phyloP scores from a whole-genome alignment of 2,329 filamentous ascomycete species.

The Paecilomyces variotii region DNA sequence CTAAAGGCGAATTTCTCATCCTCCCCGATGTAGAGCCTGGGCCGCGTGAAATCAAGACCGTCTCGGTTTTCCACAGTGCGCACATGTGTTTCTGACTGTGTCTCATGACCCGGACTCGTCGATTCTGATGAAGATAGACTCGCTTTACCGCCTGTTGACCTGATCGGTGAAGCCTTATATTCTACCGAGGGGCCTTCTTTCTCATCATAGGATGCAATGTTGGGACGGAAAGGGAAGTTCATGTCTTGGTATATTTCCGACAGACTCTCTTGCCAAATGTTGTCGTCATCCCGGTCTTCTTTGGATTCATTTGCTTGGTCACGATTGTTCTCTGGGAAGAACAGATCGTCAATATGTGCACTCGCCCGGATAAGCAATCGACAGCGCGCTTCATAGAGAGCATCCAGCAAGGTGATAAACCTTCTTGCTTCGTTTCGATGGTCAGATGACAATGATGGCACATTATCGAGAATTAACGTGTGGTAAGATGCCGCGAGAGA shows the following conservation, averaged over 20 bases:
- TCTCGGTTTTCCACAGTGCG: slow-evolving; percentile 7
- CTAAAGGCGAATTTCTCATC: slow-evolving; percentile 78
- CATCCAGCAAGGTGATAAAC: slow-evolving; percentile 73
- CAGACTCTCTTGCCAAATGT: slow-evolving; percentile 57
- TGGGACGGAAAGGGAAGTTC: slow-evolving; percentile 68
- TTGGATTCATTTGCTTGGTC: not conserved
- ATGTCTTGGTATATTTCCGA: slow-evolving; percentile 73
- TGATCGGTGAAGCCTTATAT: slow-evolving; percentile 5
- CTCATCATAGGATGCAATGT: slow-evolving; percentile 57
- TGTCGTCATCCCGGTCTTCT: slow-evolving; percentile 34
- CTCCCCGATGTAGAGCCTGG: slow-evolving; percentile 65
- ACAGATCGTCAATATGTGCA: slow-evolving; percentile 62
- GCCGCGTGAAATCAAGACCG: slow-evolving; percentile 56
- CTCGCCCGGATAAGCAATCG: slow-evolving; percentile 63
- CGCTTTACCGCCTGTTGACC: not conserved
- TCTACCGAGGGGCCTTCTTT: slow-evolving; percentile 13
- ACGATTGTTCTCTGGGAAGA: slow-evolving; percentile 58
- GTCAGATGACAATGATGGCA: slow-evolving; percentile 58
- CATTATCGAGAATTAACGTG: slow-evolving; percentile 63
- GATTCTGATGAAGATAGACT: not conserved
- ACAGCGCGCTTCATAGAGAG: slow-evolving; percentile 73
- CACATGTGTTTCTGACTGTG: not conserved
- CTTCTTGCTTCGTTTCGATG: slow-evolving; percentile 75
- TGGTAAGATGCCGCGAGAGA: slow-evolving; percentile 72
- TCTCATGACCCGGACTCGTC: not conserved